Percentiles rank a stretch among this genome's conserved stretches.
Evolutionary conservation across 1,284 basidiomycete genomes (phyloP).

Genomic region (Somion occarium): DNA sequence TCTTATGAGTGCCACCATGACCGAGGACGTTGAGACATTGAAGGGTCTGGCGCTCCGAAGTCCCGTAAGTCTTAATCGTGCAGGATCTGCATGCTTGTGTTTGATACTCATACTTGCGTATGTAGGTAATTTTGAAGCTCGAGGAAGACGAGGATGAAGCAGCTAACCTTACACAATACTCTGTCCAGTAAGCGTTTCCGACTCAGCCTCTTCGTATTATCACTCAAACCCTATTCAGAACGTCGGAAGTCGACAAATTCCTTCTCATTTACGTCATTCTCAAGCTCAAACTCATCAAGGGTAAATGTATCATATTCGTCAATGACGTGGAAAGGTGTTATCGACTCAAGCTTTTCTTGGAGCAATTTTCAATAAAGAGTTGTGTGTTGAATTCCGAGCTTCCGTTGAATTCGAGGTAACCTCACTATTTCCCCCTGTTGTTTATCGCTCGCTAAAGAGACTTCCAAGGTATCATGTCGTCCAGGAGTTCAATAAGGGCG

Average conservation of each 20-base stretch:
- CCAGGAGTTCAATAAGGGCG: constrained; percentile 98
- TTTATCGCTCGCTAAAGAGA: too few relatives aligned
- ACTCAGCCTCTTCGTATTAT: neutral
- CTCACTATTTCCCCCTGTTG: too few relatives aligned
- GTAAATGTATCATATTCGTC: constrained; percentile 96
- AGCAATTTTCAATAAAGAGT: constrained; percentile 95
- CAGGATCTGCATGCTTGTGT: neutral
- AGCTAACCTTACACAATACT: constrained; percentile 82
- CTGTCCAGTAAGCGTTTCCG: constrained; percentile 51
- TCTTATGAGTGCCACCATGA: constrained; percentile 98
- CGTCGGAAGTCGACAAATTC: constrained; percentile 94
- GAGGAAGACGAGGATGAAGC: constrained; percentile 84
- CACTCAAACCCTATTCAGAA: constrained; percentile 39
- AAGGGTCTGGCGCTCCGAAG: constrained; percentile 86
- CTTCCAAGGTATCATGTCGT: constrained; percentile 89
- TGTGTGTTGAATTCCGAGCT: constrained; percentile 97
- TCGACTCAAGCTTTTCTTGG: constrained; percentile 93
- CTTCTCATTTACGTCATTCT: constrained; percentile 92
- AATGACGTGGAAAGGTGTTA: constrained; percentile 96
- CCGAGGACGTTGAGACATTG: constrained; percentile 88
- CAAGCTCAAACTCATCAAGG: constrained; percentile 91
- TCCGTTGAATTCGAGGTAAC: constrained; percentile 86
- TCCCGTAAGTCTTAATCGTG: constrained; percentile 59
- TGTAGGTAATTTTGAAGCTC: constrained; percentile 76
- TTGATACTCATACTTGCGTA: constrained; percentile 23